These are phyloP conservation scores for Naumovozyma castellii DNA, from an alignment of 805 yeast species.

Conservation along the genomic window DNA sequence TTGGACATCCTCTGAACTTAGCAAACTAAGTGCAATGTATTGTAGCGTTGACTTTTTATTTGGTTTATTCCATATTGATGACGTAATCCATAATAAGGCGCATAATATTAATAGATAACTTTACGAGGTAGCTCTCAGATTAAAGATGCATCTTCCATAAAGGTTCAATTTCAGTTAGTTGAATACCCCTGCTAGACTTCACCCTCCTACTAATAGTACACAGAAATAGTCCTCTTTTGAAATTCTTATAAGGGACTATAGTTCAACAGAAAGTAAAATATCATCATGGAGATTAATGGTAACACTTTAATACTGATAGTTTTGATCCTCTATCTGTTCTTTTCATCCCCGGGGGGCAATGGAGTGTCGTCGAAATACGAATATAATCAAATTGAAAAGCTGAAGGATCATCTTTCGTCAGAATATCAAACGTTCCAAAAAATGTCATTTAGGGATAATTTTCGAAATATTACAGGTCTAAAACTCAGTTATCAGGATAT, in stretches of 20 bases:
- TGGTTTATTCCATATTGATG: no score
- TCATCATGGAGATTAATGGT: conserved; percentile 26
- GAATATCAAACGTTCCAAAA: conserved; percentile 31
- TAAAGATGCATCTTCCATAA: no score
- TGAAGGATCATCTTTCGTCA: conserved; percentile 30
- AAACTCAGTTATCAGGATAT: conserved; percentile 55
- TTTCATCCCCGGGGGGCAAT: conserved; percentile 28
- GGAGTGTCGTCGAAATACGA: conserved; percentile 31
- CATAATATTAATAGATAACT: no score
- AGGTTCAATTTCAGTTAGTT: no score
- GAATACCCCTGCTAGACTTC: no score
- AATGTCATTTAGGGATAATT: conserved; percentile 42
- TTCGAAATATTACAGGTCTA: conserved; percentile 68
- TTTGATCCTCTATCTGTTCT: conserved; percentile 24
- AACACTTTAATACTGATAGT: conserved; percentile 25
- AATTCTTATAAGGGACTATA: not conserved
- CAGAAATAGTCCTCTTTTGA: no score
- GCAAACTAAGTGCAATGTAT: no score
- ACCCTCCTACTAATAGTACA: no score
- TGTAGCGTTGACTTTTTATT: no score
- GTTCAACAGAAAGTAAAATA: not conserved
- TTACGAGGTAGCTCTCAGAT: no score
- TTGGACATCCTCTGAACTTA: no score
- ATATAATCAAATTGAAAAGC: conserved; percentile 31
- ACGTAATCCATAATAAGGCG: no score